phyloP scores from a whole-genome alignment of 192 early-diverging fungal genomes.

The Gaertneriomyces semiglobifer region DNA sequence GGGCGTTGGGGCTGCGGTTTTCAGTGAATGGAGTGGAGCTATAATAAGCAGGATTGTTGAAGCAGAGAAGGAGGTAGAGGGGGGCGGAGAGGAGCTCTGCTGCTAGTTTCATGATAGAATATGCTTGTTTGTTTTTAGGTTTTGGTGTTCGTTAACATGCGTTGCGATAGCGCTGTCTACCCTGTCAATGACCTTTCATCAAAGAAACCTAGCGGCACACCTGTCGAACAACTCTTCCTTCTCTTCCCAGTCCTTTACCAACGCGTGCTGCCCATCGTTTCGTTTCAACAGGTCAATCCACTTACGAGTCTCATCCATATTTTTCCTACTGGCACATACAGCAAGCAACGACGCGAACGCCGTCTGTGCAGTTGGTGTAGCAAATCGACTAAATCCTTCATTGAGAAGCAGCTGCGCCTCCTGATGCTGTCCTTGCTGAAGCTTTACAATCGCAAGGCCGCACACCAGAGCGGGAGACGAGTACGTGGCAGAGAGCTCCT shows the following conservation, averaged over 20 bases:
- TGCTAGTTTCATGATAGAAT: slow-evolving; percentile 14
- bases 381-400: slow-evolving; percentile 67
- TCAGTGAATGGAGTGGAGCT: slow-evolving; percentile 26
- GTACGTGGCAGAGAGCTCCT: slow-evolving; percentile 78
- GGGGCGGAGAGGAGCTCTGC: slow-evolving; percentile 17
- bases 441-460: slow-evolving; percentile 76
- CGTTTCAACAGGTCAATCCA: too few species aligned
- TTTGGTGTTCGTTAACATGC: background rate
- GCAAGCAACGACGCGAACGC: too few species aligned
- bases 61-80: background rate
- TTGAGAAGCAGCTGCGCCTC: slow-evolving; percentile 79
- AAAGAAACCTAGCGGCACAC: too few species aligned
- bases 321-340: too few species aligned
- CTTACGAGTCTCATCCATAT: too few species aligned
- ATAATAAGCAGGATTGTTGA: background rate
- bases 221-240: too few species aligned
- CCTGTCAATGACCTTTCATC: too few species aligned
- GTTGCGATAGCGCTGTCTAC: too few species aligned
- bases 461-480: slow-evolving; percentile 72
- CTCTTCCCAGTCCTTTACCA: too few species aligned
- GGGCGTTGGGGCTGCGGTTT: slow-evolving; percentile 46
- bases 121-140: background rate
- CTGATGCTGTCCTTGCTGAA: slow-evolving; percentile 72
- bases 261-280: too few species aligned
- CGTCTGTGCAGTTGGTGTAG: slow-evolving; percentile 19